Conservation (phyloP, 805 yeast genomes). For the Saccharomycopsis fodiens region DNA sequence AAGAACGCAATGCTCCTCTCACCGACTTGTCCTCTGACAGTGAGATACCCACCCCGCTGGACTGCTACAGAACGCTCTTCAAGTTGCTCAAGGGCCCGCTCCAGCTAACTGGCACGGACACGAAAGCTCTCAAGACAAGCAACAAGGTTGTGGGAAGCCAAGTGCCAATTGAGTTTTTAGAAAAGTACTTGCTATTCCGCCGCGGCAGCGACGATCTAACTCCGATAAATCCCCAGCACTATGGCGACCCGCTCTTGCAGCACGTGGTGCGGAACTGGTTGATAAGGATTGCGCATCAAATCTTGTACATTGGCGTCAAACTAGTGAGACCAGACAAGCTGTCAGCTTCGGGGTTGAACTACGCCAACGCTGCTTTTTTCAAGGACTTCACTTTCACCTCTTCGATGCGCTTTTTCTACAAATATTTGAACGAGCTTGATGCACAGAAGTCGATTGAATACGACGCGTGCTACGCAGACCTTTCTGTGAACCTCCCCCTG, state of each 20-base stretch:
- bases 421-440: conserved; percentile 25
- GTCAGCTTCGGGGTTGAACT: conserved; percentile 18
- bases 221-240: conserved; percentile 38
- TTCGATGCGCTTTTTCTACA: conserved; percentile 25
- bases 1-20: conserved; percentile 26
- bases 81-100: conserved; percentile 66
- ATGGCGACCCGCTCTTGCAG: conserved; percentile 27
- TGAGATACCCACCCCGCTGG: too few relatives aligned
- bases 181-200: conserved; percentile 40
- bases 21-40: too few relatives aligned
- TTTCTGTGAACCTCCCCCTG: conserved; percentile 1
- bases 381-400: conserved; percentile 23
- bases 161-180: conserved; percentile 47
- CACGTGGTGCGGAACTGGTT: conserved; percentile 39
- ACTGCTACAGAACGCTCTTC: conserved; percentile 53
- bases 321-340: conserved; percentile 22
- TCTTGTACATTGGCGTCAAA: conserved; percentile 37
- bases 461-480: conserved; percentile 21
- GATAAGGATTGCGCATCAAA: conserved; percentile 47
- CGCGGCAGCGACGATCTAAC: conserved; percentile 24
- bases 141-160: conserved; percentile 48
- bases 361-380: conserved; percentile 26
- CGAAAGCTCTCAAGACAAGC: conserved; percentile 48
- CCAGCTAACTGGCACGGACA: conserved; percentile 34
- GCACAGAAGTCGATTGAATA: conserved; percentile 25